These are phyloP conservation scores for Sphagnum contortum DNA, from an alignment of 225 moss, liverwort and hornwort species.

Conservation along the genomic window DNA sequence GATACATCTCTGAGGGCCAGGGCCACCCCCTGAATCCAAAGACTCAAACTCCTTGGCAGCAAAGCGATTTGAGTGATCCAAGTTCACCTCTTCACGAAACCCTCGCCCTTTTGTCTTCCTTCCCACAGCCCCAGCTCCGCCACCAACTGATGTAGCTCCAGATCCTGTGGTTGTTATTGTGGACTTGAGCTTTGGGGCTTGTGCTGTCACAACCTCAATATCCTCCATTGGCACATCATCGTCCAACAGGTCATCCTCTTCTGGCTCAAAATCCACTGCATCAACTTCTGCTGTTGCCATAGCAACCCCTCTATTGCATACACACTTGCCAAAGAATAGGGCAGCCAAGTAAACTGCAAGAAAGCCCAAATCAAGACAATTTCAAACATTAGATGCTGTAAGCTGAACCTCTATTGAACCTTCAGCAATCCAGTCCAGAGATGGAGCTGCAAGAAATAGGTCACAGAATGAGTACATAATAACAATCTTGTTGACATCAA, in stretches of 20 bases:
- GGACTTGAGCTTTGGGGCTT: conserved; percentile 80
- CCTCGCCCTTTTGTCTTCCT: conserved; percentile 92
- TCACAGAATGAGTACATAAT: too few species aligned
- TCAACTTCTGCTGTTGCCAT: conserved; percentile 95
- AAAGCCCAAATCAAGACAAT: too few species aligned
- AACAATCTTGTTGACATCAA: too few species aligned
- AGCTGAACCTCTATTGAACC: too few species aligned
- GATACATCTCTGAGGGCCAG: conserved; percentile 98
- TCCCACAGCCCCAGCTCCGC: conserved; percentile 43
- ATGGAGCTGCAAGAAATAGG: too few species aligned
- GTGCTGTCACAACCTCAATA: conserved; percentile 48
- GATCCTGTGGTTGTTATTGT: conserved; percentile 74
- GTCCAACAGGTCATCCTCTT: conserved; percentile 95
- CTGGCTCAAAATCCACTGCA: conserved; percentile 96
- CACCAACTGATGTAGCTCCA: conserved; percentile 40
- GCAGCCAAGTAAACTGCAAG: too few species aligned
- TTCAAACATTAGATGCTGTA: too few species aligned
- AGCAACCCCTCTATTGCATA: not conserved
- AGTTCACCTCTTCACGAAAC: conserved; percentile 86
- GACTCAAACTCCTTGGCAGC: conserved; percentile 83
- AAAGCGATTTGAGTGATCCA: conserved; percentile 72
- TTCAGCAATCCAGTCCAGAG: too few species aligned
- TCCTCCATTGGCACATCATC: conserved; percentile 97
- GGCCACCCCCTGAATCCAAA: conserved; percentile 86
- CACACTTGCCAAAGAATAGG: too few species aligned